Base-by-base conservation (phyloP, 2,329 filamentous ascomycete species). In the Botrytis hyacinthi region DNA sequence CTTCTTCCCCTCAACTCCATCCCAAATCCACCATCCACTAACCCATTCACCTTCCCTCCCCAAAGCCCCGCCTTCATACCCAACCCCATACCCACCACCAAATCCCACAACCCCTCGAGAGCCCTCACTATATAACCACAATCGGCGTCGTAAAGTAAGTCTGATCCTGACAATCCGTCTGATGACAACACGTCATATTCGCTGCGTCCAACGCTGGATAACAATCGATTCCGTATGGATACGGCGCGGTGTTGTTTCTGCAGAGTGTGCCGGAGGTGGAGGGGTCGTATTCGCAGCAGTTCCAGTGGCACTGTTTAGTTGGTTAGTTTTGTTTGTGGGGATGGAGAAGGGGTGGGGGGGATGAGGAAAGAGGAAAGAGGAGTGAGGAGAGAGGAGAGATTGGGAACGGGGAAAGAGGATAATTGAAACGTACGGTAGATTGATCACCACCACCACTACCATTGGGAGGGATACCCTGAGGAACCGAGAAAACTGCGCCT, bases 341-440 rank as follows among this genome's bases (percentile, higher is more conserved):
- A 44, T 20, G 60, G 26, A 8, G 16, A 18, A 20, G 18, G 16
- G 42, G 42, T 6, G 26, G 5, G 5, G 5, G 48, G 1, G 48
- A 9, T 1, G 18, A 3, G 4, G 4, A 20, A 9, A 16, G 20
- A 14, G 18, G 8, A 26, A 9, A 32, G 54, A 59, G 9, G 18
- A 22, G 5, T 10, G 14, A 16, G 32, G 2, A 18, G 16, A 51
- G 20, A 4, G 42, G 42, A 8, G 5, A 10, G 5, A 18, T 1
- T 2, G 5, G 10, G 10, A 14, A 35, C 4, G 7, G 6, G 1
- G 4, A n/a, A 18, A 26, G 5, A 62, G 29, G 29, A 1, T 4
- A 3, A 37, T 37, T 10, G 5, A 26, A n/a, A 48, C 44, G 9
- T 5, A 66, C 63, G 2, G 29, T 16, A 26, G 29, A 32, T 44